These are phyloP conservation scores for Ramularia endophylla DNA, from an alignment of 2,329 filamentous ascomycete species.

Conservation along the genomic window DNA sequence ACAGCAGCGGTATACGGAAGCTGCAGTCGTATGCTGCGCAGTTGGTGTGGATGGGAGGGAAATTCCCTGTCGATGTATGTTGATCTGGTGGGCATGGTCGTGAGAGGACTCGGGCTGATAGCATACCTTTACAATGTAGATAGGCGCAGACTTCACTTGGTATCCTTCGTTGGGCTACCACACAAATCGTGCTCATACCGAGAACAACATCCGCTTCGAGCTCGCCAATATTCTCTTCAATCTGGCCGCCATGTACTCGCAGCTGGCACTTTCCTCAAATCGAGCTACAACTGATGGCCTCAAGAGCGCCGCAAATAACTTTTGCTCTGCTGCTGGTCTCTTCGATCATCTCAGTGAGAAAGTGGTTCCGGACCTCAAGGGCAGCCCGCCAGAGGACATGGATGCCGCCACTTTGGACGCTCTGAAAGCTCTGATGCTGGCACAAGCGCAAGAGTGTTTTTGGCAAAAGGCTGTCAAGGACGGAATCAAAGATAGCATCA, in stretches of 20 bases:
- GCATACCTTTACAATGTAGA: conserved; percentile 50
- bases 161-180: conserved; percentile 82
- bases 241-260: conserved; percentile 85
- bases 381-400: conserved; percentile 85
- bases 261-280: conserved; percentile 77
- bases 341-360: conserved; percentile 69
- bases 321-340: conserved; percentile 80
- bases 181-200: conserved; percentile 22
- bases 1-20: conserved; percentile 78
- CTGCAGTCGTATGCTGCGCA: conserved; percentile 90
- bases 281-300: conserved; percentile 73
- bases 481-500: conserved; percentile 82
- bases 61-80: conserved; percentile 88
- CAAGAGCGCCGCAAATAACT: conserved; percentile 83
- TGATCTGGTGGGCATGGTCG: conserved; percentile 1
- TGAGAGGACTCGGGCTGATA: conserved; percentile 10
- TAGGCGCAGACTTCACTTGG: conserved; percentile 94
- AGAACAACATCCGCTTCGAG: conserved; percentile 71
- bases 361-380: conserved; percentile 75
- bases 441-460: conserved; percentile 94
- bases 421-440: conserved; percentile 75
- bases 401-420: conserved; percentile 81
- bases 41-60: conserved; percentile 85
- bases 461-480: conserved; percentile 98
- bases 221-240: conserved; percentile 92